phyloP scores from a whole-genome alignment of 1,139 yeast species.

The Magnusiomyces sp. region DNA sequence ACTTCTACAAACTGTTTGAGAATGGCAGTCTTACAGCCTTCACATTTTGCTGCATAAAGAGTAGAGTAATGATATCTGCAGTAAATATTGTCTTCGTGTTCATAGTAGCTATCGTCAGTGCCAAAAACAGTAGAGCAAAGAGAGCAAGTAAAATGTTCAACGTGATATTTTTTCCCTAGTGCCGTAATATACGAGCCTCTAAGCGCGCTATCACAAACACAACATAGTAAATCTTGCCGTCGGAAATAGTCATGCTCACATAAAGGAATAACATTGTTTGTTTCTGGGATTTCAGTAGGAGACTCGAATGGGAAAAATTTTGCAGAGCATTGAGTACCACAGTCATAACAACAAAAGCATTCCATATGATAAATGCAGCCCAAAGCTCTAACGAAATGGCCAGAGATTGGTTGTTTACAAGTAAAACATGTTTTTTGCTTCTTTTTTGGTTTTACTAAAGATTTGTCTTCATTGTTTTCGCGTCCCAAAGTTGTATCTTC shows the following conservation, averaged over 20 bases:
- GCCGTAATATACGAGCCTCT: constrained; percentile 95
- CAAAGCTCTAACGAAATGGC: constrained; percentile 81
- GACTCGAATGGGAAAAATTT: constrained; percentile 55
- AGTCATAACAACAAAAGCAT: constrained; percentile 79
- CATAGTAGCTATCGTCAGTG: constrained; percentile 87
- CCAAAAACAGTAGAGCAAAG: constrained; percentile 85
- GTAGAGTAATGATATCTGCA: constrained; percentile 90
- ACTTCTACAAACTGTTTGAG: constrained; percentile 91
- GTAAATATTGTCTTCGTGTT: constrained; percentile 71
- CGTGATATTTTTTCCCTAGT: constrained; percentile 82
- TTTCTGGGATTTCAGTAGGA: constrained; percentile 19
- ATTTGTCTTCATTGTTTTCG: constrained; percentile 1
- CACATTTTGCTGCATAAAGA: constrained; percentile 79
- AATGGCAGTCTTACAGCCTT: constrained; percentile 87
- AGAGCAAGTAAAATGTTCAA: constrained; percentile 90
- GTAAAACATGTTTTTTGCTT: constrained; percentile 40
- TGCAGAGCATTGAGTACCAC: constrained; percentile 65
- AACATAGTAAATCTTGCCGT: constrained; percentile 73
- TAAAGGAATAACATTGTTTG: constrained; percentile 56
- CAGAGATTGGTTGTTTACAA: constrained; percentile 61
- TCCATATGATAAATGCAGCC: constrained; percentile 74
- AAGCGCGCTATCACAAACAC: constrained; percentile 73
- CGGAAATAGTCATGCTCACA: constrained; percentile 92
- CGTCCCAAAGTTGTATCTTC: neutral
- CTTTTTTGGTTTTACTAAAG: constrained; percentile 10